phyloP scores from a whole-genome alignment of 768 basidiomycete genomes.

The Gymnopilus dilepis region DNA sequence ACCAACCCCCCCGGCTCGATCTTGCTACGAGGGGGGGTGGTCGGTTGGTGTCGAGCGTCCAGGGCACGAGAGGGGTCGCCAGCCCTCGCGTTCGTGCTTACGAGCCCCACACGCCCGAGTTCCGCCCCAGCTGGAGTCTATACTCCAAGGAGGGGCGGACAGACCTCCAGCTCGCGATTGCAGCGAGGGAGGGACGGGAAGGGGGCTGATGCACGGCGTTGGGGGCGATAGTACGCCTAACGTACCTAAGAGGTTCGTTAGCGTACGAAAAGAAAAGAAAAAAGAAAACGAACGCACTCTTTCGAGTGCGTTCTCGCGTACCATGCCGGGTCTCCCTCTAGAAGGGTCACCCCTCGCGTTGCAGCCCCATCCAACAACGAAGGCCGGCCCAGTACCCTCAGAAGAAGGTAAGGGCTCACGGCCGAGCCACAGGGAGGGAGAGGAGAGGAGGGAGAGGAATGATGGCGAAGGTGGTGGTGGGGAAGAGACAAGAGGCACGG shows the following conservation, averaged over 20 bases:
- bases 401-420: constrained; percentile 4
- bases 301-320: background rate
- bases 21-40: background rate
- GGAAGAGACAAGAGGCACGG: no score
- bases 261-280: background rate
- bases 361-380: constrained; percentile 2
- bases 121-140: no score
- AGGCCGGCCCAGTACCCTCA: background rate
- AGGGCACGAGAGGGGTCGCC: background rate
- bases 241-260: background rate
- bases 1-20: background rate
- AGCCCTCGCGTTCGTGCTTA: background rate
- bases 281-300: background rate
- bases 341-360: background rate
- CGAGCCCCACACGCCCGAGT: background rate
- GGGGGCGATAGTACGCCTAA: background rate
- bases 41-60: background rate
- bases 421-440: background rate
- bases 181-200: background rate
- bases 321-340: background rate
- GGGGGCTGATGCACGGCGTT: background rate
- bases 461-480: background rate
- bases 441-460: background rate
- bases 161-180: background rate
- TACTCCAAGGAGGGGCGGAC: no score